Percentiles rank a stretch among this genome's conserved stretches.
Evolutionary conservation across 345 rosid genomes (phyloP).

Genomic region (Melastoma malabathricum): DNA sequence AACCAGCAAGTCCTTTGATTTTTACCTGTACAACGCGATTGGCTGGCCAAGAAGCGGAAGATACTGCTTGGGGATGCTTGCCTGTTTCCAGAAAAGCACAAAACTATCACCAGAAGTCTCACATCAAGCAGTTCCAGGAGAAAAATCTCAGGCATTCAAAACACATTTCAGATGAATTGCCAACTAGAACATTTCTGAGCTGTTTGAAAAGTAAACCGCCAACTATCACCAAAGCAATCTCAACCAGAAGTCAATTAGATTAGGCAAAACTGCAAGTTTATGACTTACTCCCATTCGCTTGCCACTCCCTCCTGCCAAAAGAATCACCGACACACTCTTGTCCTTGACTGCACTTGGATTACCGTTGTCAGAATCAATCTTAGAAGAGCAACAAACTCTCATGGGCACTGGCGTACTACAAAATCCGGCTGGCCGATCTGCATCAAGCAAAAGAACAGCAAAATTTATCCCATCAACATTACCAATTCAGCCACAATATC

Average conservation of each 20-base stretch:
- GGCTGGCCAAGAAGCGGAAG: constrained; percentile 88
- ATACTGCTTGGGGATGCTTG: constrained; percentile 93
- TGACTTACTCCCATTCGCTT: constrained; percentile 83
- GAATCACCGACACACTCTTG: constrained; percentile 70
- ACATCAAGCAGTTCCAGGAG: constrained; percentile 13
- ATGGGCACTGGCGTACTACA: too few relatives aligned
- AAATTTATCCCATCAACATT: too few relatives aligned
- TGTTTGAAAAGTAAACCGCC: too few relatives aligned
- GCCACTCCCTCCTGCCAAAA: constrained; percentile 89
- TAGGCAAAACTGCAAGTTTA: not conserved
- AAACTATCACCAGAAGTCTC: constrained; percentile 23
- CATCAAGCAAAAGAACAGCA: too few relatives aligned
- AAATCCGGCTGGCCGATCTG: too few relatives aligned
- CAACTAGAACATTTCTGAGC: not conserved
- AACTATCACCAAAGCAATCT: too few relatives aligned
- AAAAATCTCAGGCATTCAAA: not conserved
- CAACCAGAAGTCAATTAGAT: not conserved
- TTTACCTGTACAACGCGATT: constrained; percentile 86
- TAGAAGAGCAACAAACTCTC: too few relatives aligned
- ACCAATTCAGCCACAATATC: too few relatives aligned
- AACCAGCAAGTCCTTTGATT: not conserved
- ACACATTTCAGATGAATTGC: not conserved
- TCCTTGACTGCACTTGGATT: constrained; percentile 23
- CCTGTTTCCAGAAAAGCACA: constrained; percentile 47
- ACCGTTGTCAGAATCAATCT: too few relatives aligned